A percentile compares a stretch with the other conserved stretches of the same genome.
phyloP scores from a whole-genome alignment of 768 basidiomycete species.

The Jaapia argillacea region DNA sequence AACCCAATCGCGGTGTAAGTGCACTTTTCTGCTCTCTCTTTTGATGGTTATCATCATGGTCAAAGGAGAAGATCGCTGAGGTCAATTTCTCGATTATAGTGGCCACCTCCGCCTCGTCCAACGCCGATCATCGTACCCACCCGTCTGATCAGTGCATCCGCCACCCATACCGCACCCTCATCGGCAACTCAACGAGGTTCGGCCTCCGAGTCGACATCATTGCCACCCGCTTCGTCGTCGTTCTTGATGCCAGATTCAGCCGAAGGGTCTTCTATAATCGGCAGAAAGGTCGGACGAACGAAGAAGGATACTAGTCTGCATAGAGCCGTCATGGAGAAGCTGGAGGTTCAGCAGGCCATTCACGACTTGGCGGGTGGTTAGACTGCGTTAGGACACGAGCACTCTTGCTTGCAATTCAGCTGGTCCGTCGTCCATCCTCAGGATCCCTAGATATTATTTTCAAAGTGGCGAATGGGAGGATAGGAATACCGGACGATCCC shows the following conservation, averaged over 20 bases:
- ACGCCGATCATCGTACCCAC: conserved; percentile 75
- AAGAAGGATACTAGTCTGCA: conserved; percentile 56
- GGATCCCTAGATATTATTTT: too few relatives aligned
- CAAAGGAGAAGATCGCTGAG: too few relatives aligned
- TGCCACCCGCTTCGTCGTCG: conserved; percentile 2
- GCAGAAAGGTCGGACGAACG: conserved; percentile 17
- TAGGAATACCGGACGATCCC: too few relatives aligned
- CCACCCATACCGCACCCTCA: conserved; percentile 1
- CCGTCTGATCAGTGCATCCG: conserved; percentile 32
- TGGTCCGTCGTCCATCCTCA: too few relatives aligned
- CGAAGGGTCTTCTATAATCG: neutral
- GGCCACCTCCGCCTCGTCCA: conserved; percentile 74
- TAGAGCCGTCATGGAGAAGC: conserved; percentile 61
- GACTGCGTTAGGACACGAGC: too few relatives aligned
- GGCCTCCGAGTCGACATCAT: neutral
- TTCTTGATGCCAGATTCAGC: neutral
- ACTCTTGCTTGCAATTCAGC: too few relatives aligned
- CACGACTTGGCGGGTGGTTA: conserved; percentile 29
- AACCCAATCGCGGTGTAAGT: conserved; percentile 71
- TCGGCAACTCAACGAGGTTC: neutral
- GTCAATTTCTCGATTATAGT: conserved; percentile 32
- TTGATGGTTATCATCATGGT: conserved; percentile 1
- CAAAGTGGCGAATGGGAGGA: too few relatives aligned
- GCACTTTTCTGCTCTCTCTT: conserved; percentile 1
- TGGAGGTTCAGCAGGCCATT: conserved; percentile 69